A percentile compares a stretch with the other conserved stretches of the same genome.
Evolutionary conservation across 2,329 filamentous ascomycete species (phyloP).

Genomic region (Exophiala xenobiotica): DNA sequence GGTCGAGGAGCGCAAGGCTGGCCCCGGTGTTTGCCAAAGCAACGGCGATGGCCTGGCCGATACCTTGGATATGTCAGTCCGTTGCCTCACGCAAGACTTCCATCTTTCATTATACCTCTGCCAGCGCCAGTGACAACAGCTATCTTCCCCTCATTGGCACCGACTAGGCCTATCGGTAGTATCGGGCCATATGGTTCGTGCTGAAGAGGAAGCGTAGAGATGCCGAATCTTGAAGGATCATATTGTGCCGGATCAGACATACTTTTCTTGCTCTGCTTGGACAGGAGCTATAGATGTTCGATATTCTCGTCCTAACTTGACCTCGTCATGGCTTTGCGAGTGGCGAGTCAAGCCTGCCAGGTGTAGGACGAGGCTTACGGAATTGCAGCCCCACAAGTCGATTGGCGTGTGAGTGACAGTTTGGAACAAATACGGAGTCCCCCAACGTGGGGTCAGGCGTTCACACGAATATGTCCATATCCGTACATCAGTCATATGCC

Average conservation of each 20-base stretch:
- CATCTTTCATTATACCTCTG: conserved; percentile 4
- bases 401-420: too few relatives aligned
- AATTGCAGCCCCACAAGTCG: too few relatives aligned
- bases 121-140: conserved; percentile 9
- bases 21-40: conserved; percentile 26
- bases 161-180: background rate
- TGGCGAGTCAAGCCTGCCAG: too few relatives aligned
- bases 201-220: background rate
- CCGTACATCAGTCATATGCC: too few relatives aligned
- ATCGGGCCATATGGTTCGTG: conserved; percentile 7
- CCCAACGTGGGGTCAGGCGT: too few relatives aligned
- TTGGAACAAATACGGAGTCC: too few relatives aligned
- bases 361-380: too few relatives aligned
- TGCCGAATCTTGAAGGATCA: background rate
- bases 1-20: conserved; percentile 28
- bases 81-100: background rate
- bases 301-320: too few relatives aligned
- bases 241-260: background rate
- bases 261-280: background rate
- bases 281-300: too few relatives aligned
- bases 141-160: conserved; percentile 5
- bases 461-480: too few relatives aligned
- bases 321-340: too few relatives aligned
- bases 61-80: background rate
- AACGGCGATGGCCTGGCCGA: conserved; percentile 24